phyloP scores from a whole-genome alignment of 2,329 filamentous ascomycete genomes.

The Arthrobotrys sinensis region DNA sequence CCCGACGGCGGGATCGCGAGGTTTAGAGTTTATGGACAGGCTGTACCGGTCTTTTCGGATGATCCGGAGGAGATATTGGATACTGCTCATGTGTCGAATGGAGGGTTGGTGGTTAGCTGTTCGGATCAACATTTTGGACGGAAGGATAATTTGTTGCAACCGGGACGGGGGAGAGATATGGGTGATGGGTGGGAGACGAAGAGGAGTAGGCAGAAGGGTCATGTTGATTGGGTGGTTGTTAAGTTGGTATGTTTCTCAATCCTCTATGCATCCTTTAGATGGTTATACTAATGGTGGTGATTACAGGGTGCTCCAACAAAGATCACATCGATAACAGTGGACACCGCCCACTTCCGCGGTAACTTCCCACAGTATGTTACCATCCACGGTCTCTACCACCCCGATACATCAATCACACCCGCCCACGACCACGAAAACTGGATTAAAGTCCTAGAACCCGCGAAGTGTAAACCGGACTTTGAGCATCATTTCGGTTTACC shows the following conservation, averaged over 20 bases:
- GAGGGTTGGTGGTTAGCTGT: slow-evolving; percentile 81
- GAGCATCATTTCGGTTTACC: slow-evolving; percentile 49
- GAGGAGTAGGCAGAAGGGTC: slow-evolving; percentile 78
- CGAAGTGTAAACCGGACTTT: slow-evolving; percentile 49
- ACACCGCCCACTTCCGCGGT: slow-evolving; percentile 86
- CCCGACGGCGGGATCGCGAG: slow-evolving; percentile 87
- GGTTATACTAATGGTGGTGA: not conserved
- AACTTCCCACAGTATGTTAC: slow-evolving; percentile 86
- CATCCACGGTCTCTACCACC: slow-evolving; percentile 73
- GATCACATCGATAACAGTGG: slow-evolving; percentile 74
- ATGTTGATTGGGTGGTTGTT: slow-evolving; percentile 86
- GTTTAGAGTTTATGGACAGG: slow-evolving; percentile 82
- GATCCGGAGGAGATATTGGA: slow-evolving; percentile 79
- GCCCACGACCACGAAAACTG: slow-evolving; percentile 67
- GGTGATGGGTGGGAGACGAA: slow-evolving; percentile 90
- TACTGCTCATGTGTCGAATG: slow-evolving; percentile 83
- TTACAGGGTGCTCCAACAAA: slow-evolving; percentile 47
- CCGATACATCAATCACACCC: slow-evolving; percentile 35
- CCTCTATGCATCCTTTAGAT: not conserved
- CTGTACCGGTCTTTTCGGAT: slow-evolving; percentile 81
- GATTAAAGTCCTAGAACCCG: slow-evolving; percentile 72
- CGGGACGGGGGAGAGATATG: slow-evolving; percentile 86
- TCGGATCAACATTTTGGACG: slow-evolving; percentile 88
- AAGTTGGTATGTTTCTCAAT: slow-evolving; percentile 70
- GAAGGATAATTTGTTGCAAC: slow-evolving; percentile 84